phyloP scores from a whole-genome alignment of 2,329 filamentous ascomycete genomes.

The Penicillium paneum region DNA sequence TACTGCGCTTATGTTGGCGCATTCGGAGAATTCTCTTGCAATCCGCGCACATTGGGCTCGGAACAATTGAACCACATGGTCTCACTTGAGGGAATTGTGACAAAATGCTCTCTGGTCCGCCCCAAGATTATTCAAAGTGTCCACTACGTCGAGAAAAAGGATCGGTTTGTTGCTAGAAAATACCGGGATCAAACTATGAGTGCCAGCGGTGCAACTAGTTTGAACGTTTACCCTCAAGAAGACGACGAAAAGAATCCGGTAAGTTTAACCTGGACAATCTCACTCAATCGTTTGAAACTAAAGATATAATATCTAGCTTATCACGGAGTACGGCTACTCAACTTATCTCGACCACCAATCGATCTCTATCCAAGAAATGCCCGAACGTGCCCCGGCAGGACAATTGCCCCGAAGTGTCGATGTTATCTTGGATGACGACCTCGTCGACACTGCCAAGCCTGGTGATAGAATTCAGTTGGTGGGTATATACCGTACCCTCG shows the following conservation, averaged over 20 bases:
- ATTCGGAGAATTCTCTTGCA: slow-evolving; percentile 92
- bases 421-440: slow-evolving; percentile 92
- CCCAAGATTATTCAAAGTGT: slow-evolving; percentile 98
- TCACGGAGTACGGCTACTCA: slow-evolving; percentile 94
- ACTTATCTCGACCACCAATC: slow-evolving; percentile 96
- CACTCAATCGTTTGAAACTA: neutral
- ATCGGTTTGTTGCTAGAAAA: slow-evolving; percentile 82
- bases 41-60: slow-evolving; percentile 86
- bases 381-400: slow-evolving; percentile 88
- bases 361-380: slow-evolving; percentile 99
- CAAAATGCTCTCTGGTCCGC: slow-evolving; percentile 88
- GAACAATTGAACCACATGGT: slow-evolving; percentile 94
- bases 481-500: slow-evolving; percentile 90
- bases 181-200: slow-evolving; percentile 98
- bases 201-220: slow-evolving; percentile 75
- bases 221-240: slow-evolving; percentile 89
- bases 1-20: slow-evolving; percentile 97
- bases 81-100: slow-evolving; percentile 95
- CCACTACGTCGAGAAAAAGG: slow-evolving; percentile 85
- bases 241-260: slow-evolving; percentile 87
- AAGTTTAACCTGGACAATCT: neutral
- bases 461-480: slow-evolving; percentile 95
- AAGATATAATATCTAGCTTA: slow-evolving; percentile 49
- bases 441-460: slow-evolving; percentile 92
- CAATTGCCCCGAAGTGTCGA: slow-evolving; percentile 94